Percentiles rank a stretch among this genome's conserved stretches.
Evolutionary conservation across 768 basidiomycete species (phyloP).

Genomic region (Filobasidium wieringae): DNA sequence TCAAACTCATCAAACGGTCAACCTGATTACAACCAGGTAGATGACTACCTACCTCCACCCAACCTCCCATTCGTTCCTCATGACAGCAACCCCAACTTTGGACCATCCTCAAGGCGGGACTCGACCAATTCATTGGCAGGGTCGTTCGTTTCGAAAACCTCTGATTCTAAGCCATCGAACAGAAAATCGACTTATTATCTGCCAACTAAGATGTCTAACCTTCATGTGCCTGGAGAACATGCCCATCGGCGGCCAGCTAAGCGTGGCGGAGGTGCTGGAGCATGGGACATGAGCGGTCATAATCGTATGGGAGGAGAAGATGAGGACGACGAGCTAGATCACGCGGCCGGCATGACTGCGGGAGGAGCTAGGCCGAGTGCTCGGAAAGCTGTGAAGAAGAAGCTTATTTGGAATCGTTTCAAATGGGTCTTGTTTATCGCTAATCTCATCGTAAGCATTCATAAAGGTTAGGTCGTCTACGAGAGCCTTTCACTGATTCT

Average conservation of each 20-base stretch:
- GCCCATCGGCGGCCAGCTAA: conserved; percentile 38
- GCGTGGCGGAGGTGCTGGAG: neutral
- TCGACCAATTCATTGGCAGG: neutral
- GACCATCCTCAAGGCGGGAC: neutral
- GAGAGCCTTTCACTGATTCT: neutral
- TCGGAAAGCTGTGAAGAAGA: conserved; percentile 39
- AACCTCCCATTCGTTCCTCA: neutral
- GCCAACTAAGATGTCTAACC: conserved; percentile 58
- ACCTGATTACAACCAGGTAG: neutral
- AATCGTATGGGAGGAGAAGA: conserved; percentile 47
- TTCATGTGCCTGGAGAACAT: conserved; percentile 42
- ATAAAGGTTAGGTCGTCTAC: neutral
- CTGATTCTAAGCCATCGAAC: neutral
- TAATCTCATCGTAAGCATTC: conserved; percentile 48
- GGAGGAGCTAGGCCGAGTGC: conserved; percentile 40
- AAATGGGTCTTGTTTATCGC: conserved; percentile 66
- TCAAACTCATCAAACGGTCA: neutral
- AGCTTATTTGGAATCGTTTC: conserved; percentile 66
- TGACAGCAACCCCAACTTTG: neutral
- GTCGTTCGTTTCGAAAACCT: neutral
- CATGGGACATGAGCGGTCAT: conserved; percentile 41
- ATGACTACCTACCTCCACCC: neutral
- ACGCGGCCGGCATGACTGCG: conserved; percentile 20
- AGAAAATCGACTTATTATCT: conserved; percentile 46
- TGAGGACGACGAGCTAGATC: conserved; percentile 48